Evolutionary conservation across 805 yeast genomes (phyloP).

Genomic region (Barnettozyma californica): DNA sequence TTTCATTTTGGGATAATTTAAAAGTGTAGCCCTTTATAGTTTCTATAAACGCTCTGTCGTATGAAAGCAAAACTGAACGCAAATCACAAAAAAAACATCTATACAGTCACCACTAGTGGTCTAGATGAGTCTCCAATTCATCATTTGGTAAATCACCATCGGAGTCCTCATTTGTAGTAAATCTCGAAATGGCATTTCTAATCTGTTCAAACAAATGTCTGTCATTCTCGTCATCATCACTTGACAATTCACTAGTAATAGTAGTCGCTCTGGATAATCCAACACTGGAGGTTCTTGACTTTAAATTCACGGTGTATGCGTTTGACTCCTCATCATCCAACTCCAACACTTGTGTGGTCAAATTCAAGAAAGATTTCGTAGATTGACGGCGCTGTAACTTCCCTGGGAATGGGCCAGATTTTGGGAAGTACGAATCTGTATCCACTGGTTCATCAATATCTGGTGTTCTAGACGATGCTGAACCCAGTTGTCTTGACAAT

Average conservation of each 20-base stretch:
- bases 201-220: constrained; percentile 35
- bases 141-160: constrained; percentile 40
- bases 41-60: not conserved
- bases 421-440: constrained; percentile 20
- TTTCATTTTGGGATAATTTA: not conserved
- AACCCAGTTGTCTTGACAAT: constrained; percentile 35
- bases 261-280: constrained; percentile 19
- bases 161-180: constrained; percentile 13
- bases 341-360: constrained; percentile 64
- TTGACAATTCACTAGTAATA: not conserved
- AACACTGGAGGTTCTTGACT: constrained; percentile 17
- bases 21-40: not conserved
- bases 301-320: constrained; percentile 21
- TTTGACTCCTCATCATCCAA: constrained; percentile 56
- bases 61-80: not conserved
- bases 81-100: too few relatives aligned
- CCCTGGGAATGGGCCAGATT: constrained; percentile 42
- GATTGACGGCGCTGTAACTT: constrained; percentile 60
- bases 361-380: constrained; percentile 64
- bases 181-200: constrained; percentile 36
- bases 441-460: constrained; percentile 5
- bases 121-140: constrained; percentile 48
- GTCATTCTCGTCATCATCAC: constrained; percentile 23
- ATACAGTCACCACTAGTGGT: not conserved
- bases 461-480: constrained; percentile 8